Percentiles rank a stretch among this genome's conserved stretches.
These are phyloP conservation scores for Euphorbia schlechtendalii DNA, from an alignment of 441 rosid genomes.

Conservation along the genomic window DNA sequence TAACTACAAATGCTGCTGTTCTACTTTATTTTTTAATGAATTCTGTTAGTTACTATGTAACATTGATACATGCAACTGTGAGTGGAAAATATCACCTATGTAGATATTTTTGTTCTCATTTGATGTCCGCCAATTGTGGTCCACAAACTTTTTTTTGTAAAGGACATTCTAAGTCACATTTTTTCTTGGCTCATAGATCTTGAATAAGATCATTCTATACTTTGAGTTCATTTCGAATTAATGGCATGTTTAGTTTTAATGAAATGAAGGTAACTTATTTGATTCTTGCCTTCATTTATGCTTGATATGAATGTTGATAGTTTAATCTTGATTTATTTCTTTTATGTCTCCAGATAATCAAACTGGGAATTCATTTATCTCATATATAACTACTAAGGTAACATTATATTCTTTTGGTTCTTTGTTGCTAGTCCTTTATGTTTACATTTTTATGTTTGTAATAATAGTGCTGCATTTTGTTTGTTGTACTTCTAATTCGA, in stretches of 20 bases:
- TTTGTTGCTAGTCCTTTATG: slow-evolving; percentile 8
- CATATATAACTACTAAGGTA: slow-evolving; percentile 84
- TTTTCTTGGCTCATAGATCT: not conserved
- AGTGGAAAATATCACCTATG: not conserved
- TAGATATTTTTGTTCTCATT: not conserved
- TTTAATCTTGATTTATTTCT: not conserved
- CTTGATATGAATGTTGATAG: not conserved
- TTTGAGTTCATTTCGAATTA: no score
- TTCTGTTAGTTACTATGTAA: not conserved
- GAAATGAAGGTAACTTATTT: not conserved
- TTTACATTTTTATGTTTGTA: not conserved
- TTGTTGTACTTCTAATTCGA: not conserved
- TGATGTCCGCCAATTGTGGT: not conserved
- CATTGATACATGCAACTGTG: not conserved
- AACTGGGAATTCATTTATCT: slow-evolving; percentile 69
- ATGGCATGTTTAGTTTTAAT: not conserved
- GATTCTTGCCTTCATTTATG: not conserved
- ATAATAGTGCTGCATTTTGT: slow-evolving; percentile 7
- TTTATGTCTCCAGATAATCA: slow-evolving; percentile 51
- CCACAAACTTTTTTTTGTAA: not conserved
- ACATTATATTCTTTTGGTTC: slow-evolving; percentile 10
- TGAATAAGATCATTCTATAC: no score
- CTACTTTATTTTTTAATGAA: not conserved
- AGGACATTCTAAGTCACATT: not conserved
- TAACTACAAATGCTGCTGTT: not conserved